These are phyloP conservation scores for Brettanomyces custersianus DNA, from an alignment of 805 yeast species.

Conservation along the genomic window DNA sequence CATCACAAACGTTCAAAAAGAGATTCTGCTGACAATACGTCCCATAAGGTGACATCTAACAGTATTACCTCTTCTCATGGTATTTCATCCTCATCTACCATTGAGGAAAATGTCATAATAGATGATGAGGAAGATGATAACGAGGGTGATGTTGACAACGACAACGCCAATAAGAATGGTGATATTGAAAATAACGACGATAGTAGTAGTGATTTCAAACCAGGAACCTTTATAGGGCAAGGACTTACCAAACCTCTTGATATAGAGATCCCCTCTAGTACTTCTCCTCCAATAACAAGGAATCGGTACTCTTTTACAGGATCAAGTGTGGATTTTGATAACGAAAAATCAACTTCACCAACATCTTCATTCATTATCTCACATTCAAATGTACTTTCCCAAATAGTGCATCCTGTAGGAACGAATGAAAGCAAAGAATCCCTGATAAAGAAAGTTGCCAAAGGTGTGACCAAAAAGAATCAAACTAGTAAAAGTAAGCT, in stretches of 20 bases:
- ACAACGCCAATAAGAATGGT: too few relatives aligned
- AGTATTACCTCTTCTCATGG: too few relatives aligned
- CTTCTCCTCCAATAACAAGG: constrained; percentile 9
- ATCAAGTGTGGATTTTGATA: constrained; percentile 25
- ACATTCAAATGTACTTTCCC: too few relatives aligned
- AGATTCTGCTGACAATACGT: constrained; percentile 7
- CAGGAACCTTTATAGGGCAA: neutral
- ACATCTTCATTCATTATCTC: constrained; percentile 9
- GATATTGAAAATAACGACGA: too few relatives aligned
- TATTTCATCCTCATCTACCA: too few relatives aligned
- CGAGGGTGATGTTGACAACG: too few relatives aligned
- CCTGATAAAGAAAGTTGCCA: neutral
- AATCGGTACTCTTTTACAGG: constrained; percentile 24
- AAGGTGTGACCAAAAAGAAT: too few relatives aligned
- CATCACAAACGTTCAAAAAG: neutral
- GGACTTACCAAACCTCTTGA: neutral
- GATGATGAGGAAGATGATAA: constrained; percentile 4
- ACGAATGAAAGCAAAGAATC: constrained; percentile 7
- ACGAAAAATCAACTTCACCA: constrained; percentile 23
- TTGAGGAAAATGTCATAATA: neutral
- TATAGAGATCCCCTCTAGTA: neutral
- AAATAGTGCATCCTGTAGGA: constrained; percentile 5
- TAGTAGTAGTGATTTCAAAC: too few relatives aligned
- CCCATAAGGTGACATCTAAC: too few relatives aligned
- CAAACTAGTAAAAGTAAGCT: too few relatives aligned